Percentiles rank a stretch among this genome's conserved stretches.
Conservation (phyloP, 2,329 filamentous ascomycete species). For the Teratosphaeria nubilosa region DNA sequence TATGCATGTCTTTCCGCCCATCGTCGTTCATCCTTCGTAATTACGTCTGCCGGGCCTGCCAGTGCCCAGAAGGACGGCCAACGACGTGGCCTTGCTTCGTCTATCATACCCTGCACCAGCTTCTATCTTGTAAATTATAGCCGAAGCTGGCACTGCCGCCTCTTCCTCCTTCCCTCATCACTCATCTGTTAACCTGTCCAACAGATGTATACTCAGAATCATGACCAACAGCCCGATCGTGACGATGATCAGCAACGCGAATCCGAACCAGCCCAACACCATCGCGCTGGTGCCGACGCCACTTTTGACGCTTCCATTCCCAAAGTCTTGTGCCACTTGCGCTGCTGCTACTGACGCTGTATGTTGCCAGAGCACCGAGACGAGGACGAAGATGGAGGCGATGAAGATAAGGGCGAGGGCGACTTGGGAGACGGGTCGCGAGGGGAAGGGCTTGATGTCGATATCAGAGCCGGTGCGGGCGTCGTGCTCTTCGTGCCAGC, state of each 20-base stretch:
- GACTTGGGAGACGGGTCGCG: slow-evolving; percentile 81
- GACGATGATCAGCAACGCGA: slow-evolving; percentile 84
- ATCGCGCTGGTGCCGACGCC: slow-evolving; percentile 92
- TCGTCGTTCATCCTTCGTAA: background rate
- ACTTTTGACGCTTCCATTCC: slow-evolving; percentile 75
- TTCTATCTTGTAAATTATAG: too few relatives aligned
- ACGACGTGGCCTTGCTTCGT: too few relatives aligned
- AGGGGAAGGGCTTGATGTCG: slow-evolving; percentile 90
- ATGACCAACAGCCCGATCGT: slow-evolving; percentile 92
- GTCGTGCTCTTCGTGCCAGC: slow-evolving; percentile 89
- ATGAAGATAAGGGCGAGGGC: slow-evolving; percentile 85
- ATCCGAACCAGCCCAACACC: slow-evolving; percentile 96
- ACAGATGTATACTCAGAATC: slow-evolving; percentile 82
- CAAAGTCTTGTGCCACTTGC: slow-evolving; percentile 85
- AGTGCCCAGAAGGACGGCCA: too few relatives aligned
- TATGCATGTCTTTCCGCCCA: background rate
- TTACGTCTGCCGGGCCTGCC: background rate
- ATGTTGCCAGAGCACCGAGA: slow-evolving; percentile 74
- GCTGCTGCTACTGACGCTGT: slow-evolving; percentile 93
- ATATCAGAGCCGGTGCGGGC: slow-evolving; percentile 65
- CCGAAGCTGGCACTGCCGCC: background rate
- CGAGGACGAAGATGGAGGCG: slow-evolving; percentile 54
- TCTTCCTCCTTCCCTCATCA: slow-evolving; percentile 1
- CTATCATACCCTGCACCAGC: too few relatives aligned
- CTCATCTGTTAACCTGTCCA: slow-evolving; percentile 50